A percentile compares a stretch with the other conserved stretches of the same genome.
Conservation (phyloP, 805 yeast species). For the Kazachstania taianensis region DNA sequence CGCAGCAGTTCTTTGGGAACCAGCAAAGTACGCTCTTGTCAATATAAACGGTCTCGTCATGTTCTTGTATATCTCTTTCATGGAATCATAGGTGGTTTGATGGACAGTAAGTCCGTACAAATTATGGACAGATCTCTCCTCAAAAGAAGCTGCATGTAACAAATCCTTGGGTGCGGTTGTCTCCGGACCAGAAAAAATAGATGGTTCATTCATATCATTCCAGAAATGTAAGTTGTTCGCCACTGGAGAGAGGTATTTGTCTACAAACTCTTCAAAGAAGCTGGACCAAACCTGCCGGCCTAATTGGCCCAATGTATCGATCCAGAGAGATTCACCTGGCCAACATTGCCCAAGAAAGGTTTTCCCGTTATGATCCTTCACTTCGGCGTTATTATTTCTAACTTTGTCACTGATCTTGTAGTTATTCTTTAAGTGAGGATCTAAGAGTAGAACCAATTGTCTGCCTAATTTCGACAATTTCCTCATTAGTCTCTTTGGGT, state of each 20-base stretch:
- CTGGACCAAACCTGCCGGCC: constrained; percentile 52
- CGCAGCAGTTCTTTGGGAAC: constrained; percentile 85
- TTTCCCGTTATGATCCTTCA: constrained; percentile 37
- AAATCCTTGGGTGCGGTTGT: constrained; percentile 78
- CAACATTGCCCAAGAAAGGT: constrained; percentile 83
- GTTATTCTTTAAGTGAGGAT: constrained; percentile 76
- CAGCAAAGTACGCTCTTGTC: constrained; percentile 80
- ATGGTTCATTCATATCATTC: constrained; percentile 99
- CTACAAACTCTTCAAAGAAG: constrained; percentile 38
- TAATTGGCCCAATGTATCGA: constrained; percentile 66
- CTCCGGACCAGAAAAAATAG: constrained; percentile 91
- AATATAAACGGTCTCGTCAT: constrained; percentile 71
- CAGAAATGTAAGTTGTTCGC: constrained; percentile 70
- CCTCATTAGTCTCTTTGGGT: constrained; percentile 58
- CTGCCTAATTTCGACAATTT: constrained; percentile 64
- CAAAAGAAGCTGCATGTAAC: constrained; percentile 71
- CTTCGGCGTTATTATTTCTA: constrained; percentile 33
- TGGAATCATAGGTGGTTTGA: constrained; percentile 65
- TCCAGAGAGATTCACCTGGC: constrained; percentile 96
- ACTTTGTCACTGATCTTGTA: constrained; percentile 55
- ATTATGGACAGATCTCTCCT: constrained; percentile 88
- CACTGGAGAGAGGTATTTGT: constrained; percentile 18
- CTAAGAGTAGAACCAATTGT: constrained; percentile 74
- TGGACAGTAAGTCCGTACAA: constrained; percentile 71
- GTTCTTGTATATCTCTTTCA: constrained; percentile 39